A percentile compares a stretch with the other conserved stretches of the same genome.
Evolutionary conservation across 140 eudicot species (phyloP).

Genomic region (Flaveria floridana): DNA sequence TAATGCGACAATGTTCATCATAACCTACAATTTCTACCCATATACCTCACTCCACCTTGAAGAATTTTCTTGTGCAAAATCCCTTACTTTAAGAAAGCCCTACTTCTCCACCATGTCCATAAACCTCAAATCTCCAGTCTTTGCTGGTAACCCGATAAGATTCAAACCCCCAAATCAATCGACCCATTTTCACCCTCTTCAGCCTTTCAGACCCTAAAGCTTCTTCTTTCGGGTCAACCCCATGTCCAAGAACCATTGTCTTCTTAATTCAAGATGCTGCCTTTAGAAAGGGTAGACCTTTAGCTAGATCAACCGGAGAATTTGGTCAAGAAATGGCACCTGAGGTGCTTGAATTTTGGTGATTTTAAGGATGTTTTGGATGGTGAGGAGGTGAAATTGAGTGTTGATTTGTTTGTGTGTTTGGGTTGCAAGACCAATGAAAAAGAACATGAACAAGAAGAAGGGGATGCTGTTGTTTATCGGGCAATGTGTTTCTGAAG

Average conservation of each 20-base stretch:
- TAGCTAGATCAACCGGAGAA: conserved; percentile 48
- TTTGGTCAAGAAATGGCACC: conserved; percentile 57
- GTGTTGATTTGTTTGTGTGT: conserved; percentile 60
- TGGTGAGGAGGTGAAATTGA: conserved; percentile 49
- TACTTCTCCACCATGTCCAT: conserved; percentile 48
- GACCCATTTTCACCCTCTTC: conserved; percentile 54
- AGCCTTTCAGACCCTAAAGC: conserved; percentile 60
- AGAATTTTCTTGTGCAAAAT: conserved; percentile 1
- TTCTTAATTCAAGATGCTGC: conserved; percentile 65
- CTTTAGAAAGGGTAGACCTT: conserved; percentile 79
- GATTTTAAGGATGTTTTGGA: conserved; percentile 59
- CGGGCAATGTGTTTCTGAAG: conserved; percentile 81
- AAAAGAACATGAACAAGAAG: not conserved
- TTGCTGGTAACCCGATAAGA: conserved; percentile 69
- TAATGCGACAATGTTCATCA: not conserved
- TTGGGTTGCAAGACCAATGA: conserved; percentile 49
- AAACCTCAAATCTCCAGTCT: conserved; percentile 52
- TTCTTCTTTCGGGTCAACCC: conserved; percentile 40
- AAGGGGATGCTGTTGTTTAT: conserved; percentile 50
- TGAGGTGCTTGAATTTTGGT: conserved; percentile 72
- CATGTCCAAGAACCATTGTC: conserved; percentile 46
- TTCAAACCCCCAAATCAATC: conserved; percentile 53
- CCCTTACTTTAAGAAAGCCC: conserved; percentile 28
- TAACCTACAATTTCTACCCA: conserved; percentile 18
- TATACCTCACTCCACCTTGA: conserved; percentile 23